Percentiles rank a stretch among this genome's conserved stretches.
phyloP scores from a whole-genome alignment of 768 basidiomycete genomes.

The Amanita brunnescens region DNA sequence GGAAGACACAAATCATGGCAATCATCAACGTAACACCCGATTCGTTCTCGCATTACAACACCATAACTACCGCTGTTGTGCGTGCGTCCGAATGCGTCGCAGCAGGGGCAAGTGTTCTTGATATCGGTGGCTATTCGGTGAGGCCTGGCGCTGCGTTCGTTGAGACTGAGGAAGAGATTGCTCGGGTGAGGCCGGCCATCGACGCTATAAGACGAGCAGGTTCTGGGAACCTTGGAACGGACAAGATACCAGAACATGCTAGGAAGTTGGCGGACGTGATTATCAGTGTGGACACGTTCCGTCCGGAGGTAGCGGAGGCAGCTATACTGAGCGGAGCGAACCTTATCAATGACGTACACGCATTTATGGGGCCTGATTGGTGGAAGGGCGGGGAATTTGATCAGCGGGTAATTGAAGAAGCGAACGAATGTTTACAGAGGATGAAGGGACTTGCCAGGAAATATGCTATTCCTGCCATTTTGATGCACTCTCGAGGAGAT shows the following conservation, averaged over 20 bases:
- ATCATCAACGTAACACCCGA: slow-evolving; percentile 93
- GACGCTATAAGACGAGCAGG: slow-evolving; percentile 38
- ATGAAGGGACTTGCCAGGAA: slow-evolving; percentile 64
- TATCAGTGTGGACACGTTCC: slow-evolving; percentile 86
- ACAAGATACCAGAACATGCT: not conserved
- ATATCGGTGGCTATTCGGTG: slow-evolving; percentile 95
- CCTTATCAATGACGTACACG: slow-evolving; percentile 90
- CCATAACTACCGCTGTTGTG: slow-evolving; percentile 41
- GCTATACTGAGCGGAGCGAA: slow-evolving; percentile 79
- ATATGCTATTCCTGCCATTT: slow-evolving; percentile 66
- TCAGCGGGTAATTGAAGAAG: slow-evolving; percentile 17
- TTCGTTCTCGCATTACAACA: slow-evolving; percentile 73
- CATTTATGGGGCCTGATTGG: slow-evolving; percentile 48
- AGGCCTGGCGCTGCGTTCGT: slow-evolving; percentile 72
- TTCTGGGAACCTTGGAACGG: slow-evolving; percentile 4
- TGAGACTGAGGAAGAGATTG: slow-evolving; percentile 56
- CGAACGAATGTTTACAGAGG: slow-evolving; percentile 32
- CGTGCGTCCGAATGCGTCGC: slow-evolving; percentile 42
- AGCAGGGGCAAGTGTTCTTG: slow-evolving; percentile 69
- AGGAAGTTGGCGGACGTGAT: slow-evolving; percentile 25
- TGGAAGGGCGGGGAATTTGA: not conserved
- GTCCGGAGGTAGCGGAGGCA: slow-evolving; percentile 67
- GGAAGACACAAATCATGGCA: slow-evolving; percentile 69
- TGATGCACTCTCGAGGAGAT: slow-evolving; percentile 94
- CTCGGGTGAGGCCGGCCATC: slow-evolving; percentile 68